Conservation (phyloP, 768 basidiomycete species). For the Rubroboletus pulcherrimus region DNA sequence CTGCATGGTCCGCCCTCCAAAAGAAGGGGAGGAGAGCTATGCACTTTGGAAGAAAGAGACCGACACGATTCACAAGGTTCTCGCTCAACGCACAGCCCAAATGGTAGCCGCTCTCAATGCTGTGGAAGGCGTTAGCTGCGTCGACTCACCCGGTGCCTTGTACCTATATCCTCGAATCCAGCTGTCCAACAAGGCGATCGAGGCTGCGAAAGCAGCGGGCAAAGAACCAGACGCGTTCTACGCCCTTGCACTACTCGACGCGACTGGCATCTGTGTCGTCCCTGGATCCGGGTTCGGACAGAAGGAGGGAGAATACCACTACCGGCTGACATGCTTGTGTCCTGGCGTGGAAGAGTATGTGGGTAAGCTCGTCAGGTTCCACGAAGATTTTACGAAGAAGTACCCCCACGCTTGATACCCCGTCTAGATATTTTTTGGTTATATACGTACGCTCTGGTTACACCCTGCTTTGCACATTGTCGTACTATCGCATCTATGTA, state of each 20-base stretch:
- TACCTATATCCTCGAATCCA: constrained; percentile 88
- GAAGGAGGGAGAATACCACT: constrained; percentile 84
- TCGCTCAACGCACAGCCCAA: constrained; percentile 61
- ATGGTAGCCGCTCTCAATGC: constrained; percentile 81
- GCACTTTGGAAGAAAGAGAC: constrained; percentile 82
- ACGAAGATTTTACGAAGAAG: constrained; percentile 54
- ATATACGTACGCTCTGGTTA: neutral
- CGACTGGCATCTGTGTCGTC: constrained; percentile 90
- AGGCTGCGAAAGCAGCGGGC: constrained; percentile 65
- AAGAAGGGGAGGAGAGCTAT: constrained; percentile 71
- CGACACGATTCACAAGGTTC: constrained; percentile 67
- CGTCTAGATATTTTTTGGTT: neutral
- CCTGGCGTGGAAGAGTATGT: constrained; percentile 94
- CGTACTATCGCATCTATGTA: neutral
- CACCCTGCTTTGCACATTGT: neutral
- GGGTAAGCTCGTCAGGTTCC: constrained; percentile 74
- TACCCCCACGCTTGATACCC: constrained; percentile 30
- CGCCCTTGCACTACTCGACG: constrained; percentile 75
- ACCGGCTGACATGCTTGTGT: constrained; percentile 90
- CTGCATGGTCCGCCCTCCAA: constrained; percentile 88
- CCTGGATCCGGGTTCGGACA: constrained; percentile 96
- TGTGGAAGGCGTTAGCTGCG: constrained; percentile 86
- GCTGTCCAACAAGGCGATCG: constrained; percentile 67
- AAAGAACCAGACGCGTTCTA: constrained; percentile 91
- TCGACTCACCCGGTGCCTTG: constrained; percentile 85